These are phyloP conservation scores for Tuber microsphaerosporum DNA, from an alignment of 495 filamentous ascomycete species.

Conservation along the genomic window DNA sequence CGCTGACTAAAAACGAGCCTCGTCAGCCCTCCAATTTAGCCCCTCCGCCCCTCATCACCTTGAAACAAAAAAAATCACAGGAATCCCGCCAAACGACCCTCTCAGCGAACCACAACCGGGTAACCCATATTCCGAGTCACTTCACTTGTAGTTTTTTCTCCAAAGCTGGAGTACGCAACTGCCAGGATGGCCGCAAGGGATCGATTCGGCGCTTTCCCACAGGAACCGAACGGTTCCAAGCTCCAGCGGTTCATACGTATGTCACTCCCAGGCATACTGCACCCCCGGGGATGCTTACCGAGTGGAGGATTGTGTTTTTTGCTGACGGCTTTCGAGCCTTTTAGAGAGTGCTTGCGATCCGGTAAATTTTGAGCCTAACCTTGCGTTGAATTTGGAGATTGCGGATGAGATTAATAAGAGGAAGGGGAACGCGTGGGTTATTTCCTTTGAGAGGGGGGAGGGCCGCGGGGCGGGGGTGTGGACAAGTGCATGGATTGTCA, in stretches of 20 bases:
- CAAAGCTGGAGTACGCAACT: slow-evolving; percentile 77
- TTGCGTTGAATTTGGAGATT: slow-evolving; percentile 94
- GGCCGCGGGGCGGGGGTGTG: background rate
- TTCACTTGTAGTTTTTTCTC: background rate
- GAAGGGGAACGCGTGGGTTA: slow-evolving; percentile 79
- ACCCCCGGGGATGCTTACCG: background rate
- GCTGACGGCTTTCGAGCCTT: slow-evolving; percentile 15
- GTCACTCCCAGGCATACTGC: slow-evolving; percentile 15
- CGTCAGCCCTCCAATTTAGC: slow-evolving; percentile 18
- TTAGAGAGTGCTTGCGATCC: slow-evolving; percentile 85
- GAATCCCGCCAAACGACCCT: slow-evolving; percentile 11
- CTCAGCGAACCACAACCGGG: background rate
- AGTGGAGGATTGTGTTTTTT: slow-evolving; percentile 12
- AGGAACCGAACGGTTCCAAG: slow-evolving; percentile 69
- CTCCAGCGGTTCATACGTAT: slow-evolving; percentile 87
- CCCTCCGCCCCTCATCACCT: slow-evolving; percentile 27
- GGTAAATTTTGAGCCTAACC: slow-evolving; percentile 93
- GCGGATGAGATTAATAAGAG: slow-evolving; percentile 93
- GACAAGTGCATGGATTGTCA: background rate
- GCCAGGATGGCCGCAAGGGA: slow-evolving; percentile 92
- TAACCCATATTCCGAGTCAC: background rate
- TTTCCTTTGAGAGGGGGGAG: background rate
- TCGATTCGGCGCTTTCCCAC: slow-evolving; percentile 73
- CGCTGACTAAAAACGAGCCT: background rate
- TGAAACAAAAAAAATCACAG: slow-evolving; percentile 12